phyloP scores from a whole-genome alignment of 2,329 filamentous ascomycete species.

The Fusarium illudens region DNA sequence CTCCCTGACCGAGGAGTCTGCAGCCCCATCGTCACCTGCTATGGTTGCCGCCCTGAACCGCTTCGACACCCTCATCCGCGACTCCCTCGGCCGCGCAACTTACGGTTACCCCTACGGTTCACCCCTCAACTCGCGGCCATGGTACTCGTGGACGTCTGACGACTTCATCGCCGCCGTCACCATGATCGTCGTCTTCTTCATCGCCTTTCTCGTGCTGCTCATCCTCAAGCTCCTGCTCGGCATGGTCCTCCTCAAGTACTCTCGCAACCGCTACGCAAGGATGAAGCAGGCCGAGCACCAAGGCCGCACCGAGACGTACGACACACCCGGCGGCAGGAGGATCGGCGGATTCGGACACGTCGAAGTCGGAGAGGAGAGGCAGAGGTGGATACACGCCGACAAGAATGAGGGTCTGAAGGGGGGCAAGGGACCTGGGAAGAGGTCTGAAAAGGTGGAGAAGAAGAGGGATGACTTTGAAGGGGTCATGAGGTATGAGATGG shows the following conservation, averaged over 20 bases:
- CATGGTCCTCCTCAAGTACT: constrained; percentile 83
- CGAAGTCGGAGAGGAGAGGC: constrained; percentile 88
- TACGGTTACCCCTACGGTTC: constrained; percentile 65
- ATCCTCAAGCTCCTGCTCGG: constrained; percentile 87
- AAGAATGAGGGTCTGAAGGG: constrained; percentile 74
- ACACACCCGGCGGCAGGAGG: constrained; percentile 73
- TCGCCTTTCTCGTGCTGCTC: constrained; percentile 84
- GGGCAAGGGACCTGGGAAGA: constrained; percentile 63
- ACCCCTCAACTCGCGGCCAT: constrained; percentile 51
- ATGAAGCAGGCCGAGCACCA: constrained; percentile 78
- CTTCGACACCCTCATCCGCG: constrained; percentile 78
- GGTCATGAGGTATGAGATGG: constrained; percentile 90
- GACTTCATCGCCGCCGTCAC: constrained; percentile 78
- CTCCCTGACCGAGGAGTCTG: constrained; percentile 70
- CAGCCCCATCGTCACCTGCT: constrained; percentile 72
- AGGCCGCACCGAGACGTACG: constrained; percentile 61
- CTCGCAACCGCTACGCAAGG: constrained; percentile 77
- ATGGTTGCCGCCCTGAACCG: constrained; percentile 81
- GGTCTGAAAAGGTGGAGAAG: constrained; percentile 55
- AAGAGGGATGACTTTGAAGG: constrained; percentile 67
- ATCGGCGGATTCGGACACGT: constrained; percentile 85
- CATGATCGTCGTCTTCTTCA: constrained; percentile 87
- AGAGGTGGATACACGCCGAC: constrained; percentile 86
- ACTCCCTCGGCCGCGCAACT: constrained; percentile 77
- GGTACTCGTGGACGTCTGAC: constrained; percentile 71